phyloP scores from a whole-genome alignment of 2,329 filamentous ascomycete genomes.

The Exophiala mesophila region DNA sequence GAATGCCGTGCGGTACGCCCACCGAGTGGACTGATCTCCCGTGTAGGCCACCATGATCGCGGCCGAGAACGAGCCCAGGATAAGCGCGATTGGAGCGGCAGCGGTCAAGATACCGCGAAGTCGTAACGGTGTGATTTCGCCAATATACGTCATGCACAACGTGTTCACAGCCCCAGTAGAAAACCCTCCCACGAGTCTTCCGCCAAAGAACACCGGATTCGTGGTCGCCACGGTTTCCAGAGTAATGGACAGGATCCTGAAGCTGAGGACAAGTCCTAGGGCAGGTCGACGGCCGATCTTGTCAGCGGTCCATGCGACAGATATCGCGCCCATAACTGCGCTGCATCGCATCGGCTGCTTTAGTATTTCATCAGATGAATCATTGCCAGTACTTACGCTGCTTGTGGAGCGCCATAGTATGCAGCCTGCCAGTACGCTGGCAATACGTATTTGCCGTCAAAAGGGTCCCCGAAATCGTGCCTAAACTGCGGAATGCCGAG shows the following conservation, averaged over 20 bases:
- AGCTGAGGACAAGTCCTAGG: slow-evolving; percentile 21
- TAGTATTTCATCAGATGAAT: no score
- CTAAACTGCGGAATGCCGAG: slow-evolving; percentile 55
- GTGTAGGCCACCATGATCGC: slow-evolving; percentile 37
- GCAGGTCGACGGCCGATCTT: slow-evolving; percentile 36
- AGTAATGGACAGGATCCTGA: slow-evolving; percentile 27
- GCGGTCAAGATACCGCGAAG: slow-evolving; percentile 47
- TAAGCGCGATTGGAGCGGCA: slow-evolving; percentile 39
- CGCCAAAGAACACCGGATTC: slow-evolving; percentile 39
- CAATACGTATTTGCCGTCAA: slow-evolving; percentile 40
- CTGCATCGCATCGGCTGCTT: no score
- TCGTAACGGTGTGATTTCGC: slow-evolving; percentile 38
- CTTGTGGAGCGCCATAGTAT: slow-evolving; percentile 35
- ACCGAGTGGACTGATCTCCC: slow-evolving; percentile 36
- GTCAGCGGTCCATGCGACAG: slow-evolving; percentile 33
- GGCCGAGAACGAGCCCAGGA: slow-evolving; percentile 37
- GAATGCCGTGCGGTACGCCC: slow-evolving; percentile 42
- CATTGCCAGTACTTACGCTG: slow-evolving; percentile 6
- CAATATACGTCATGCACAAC: slow-evolving; percentile 43
- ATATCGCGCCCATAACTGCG: slow-evolving; percentile 4
- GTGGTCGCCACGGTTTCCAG: slow-evolving; percentile 31
- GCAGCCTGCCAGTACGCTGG: slow-evolving; percentile 48
- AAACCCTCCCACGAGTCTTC: slow-evolving; percentile 44
- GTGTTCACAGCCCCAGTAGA: slow-evolving; percentile 46
- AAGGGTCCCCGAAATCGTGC: slow-evolving; percentile 50